These are phyloP conservation scores for Cicer yamashitae DNA, from an alignment of 306 rosid genomes.

Conservation along the genomic window DNA sequence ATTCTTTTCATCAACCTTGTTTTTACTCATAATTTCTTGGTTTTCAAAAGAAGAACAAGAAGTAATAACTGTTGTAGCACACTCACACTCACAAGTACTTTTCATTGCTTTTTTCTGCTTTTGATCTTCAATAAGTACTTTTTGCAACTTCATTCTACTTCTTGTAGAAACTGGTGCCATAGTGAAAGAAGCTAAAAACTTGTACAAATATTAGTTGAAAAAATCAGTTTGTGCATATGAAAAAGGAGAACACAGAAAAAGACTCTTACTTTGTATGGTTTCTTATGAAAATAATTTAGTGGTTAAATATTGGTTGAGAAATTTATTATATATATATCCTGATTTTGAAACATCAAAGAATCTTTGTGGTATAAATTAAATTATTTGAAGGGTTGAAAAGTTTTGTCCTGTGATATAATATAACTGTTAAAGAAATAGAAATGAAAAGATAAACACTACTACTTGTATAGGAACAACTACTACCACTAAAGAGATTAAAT, in stretches of 20 bases:
- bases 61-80: not conserved
- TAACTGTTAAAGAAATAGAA: constrained; percentile 25
- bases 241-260: constrained; percentile 41
- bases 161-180: constrained; percentile 52
- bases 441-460: constrained; percentile 28
- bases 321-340: not conserved
- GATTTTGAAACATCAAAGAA: constrained; percentile 30
- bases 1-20: not conserved
- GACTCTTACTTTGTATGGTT: constrained; percentile 36
- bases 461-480: constrained; percentile 47
- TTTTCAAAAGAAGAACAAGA: constrained; percentile 23
- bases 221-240: constrained; percentile 3
- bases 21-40: constrained; percentile 15
- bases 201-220: constrained; percentile 41
- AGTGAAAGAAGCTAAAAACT: not conserved
- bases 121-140: constrained; percentile 26
- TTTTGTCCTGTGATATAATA: not conserved
- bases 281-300: constrained; percentile 26
- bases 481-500: constrained; percentile 51
- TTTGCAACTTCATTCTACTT: constrained; percentile 24
- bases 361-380: constrained; percentile 34
- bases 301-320: too few relatives aligned
- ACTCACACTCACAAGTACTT: constrained; percentile 10
- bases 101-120: constrained; percentile 42
- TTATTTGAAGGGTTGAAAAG: constrained; percentile 53